Evolutionary conservation across 192 early-diverging fungal genomes (phyloP), one percentile per base, ranked within the genome.

Genomic region (Backusella luteola): DNA sequence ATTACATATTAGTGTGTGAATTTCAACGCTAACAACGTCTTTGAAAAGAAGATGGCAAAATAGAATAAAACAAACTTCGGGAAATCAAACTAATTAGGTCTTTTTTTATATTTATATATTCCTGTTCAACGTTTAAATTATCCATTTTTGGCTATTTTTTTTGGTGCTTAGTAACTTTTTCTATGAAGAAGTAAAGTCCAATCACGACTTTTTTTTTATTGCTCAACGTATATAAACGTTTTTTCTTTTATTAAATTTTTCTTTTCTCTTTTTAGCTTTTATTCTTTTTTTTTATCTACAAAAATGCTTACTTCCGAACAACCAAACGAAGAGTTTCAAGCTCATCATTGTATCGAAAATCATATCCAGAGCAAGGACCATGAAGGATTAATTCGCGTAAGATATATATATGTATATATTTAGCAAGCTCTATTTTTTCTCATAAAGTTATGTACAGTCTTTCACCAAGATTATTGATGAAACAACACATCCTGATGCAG

Each of bases 331-430:
- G 26, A 63, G 9, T 12, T 63, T 23, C 23, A 63, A 63, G 4
- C 26, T 4, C 56, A 63, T 63, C 56, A 6, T 26, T 4, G 2
- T 4, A 63, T 77, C 1, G 79, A 80, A 15, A 11, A 73, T 9
- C 66, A 76, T 35, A 76, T 80, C 36, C 17, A 29, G 2, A 63
- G 38, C 49, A 74, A 80, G 5, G 53, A 80, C 17, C 59, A 72
- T 6, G 75, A 69, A n/a, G 79, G 19, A 8, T 46, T 80, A 15
- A 71, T 76, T 34, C 23, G 75, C 6, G 79, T 80, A 79, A 32
- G 14, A 12, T 67, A n/a, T n/a, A n/a, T n/a, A n/a, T n/a, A n/a
- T n/a, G n/a, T n/a, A n/a, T n/a, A n/a, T n/a, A n/a, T n/a, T 42
- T 44, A 14, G 42, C 42, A 44, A 44, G 42, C 17, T 44, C 3